Evolutionary conservation across 2,329 filamentous ascomycete genomes (phyloP).

Genomic region (Juglanconis sp.): DNA sequence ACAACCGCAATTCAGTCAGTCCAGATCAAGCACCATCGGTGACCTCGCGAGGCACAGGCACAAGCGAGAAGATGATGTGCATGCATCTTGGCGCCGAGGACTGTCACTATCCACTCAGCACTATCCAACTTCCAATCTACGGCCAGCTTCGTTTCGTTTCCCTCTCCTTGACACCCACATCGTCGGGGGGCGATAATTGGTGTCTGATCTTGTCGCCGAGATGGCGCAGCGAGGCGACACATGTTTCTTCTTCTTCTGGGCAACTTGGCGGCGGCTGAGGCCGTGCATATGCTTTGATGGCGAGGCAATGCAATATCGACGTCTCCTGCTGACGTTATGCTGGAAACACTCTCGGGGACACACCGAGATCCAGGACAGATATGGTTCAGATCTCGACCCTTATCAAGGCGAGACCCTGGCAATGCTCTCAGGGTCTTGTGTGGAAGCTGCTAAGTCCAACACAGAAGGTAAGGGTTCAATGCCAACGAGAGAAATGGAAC

Average conservation of each 20-base stretch:
- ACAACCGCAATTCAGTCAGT: neutral
- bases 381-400: neutral
- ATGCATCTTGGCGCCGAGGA: constrained; percentile 4
- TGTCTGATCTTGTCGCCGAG: constrained; percentile 1
- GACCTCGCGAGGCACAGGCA: neutral
- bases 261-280: constrained; percentile 12
- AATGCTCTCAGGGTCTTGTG: neutral
- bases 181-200: neutral
- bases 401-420: neutral
- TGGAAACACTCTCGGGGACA: neutral
- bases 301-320: neutral
- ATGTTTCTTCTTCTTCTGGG: constrained; percentile 1
- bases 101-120: constrained; percentile 7
- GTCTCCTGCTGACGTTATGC: neutral
- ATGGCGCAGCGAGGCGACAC: neutral
- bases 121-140: constrained; percentile 7
- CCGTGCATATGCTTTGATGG: constrained; percentile 1
- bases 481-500: neutral
- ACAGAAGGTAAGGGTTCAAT: neutral
- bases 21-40: neutral
- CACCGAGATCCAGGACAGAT: neutral
- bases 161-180: neutral
- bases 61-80: neutral
- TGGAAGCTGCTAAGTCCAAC: neutral
- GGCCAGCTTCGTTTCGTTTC: constrained; percentile 6